Evolutionary conservation across 2,329 filamentous ascomycete species (phyloP).

Genomic region (Verticillium alfalfae): DNA sequence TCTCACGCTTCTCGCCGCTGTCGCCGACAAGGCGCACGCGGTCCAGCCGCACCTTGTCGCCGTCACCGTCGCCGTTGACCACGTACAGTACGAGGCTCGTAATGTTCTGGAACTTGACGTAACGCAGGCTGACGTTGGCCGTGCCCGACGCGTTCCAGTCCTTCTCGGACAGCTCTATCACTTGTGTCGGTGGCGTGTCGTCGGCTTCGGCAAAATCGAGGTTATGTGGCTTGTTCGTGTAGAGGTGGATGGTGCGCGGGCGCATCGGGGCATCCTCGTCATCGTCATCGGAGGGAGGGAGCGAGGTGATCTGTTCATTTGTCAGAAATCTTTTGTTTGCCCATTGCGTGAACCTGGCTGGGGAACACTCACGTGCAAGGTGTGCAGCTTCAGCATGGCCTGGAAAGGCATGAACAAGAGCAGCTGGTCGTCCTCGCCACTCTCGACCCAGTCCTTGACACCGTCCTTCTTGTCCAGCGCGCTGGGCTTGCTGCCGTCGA

Average conservation of each 20-base stretch:
- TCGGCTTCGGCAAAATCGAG: slow-evolving; percentile 95
- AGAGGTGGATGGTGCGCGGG: slow-evolving; percentile 78
- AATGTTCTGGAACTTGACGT: slow-evolving; percentile 97
- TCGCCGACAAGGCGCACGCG: slow-evolving; percentile 79
- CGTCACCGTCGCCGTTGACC: slow-evolving; percentile 74
- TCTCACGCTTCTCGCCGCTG: slow-evolving; percentile 82
- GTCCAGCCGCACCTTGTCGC: slow-evolving; percentile 81
- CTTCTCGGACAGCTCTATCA: slow-evolving; percentile 63
- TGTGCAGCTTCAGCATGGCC: slow-evolving; percentile 82
- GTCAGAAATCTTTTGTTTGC: slow-evolving; percentile 9
- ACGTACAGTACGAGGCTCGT: slow-evolving; percentile 84
- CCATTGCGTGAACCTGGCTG: background rate
- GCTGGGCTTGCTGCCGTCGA: slow-evolving; percentile 64
- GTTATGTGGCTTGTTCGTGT: slow-evolving; percentile 82
- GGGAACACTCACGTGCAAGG: slow-evolving; percentile 50
- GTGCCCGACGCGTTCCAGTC: slow-evolving; percentile 83
- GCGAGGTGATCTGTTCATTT: slow-evolving; percentile 66
- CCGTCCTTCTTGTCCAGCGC: slow-evolving; percentile 52
- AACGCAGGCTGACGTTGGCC: slow-evolving; percentile 68
- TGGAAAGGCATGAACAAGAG: slow-evolving; percentile 91
- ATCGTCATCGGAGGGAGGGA: slow-evolving; percentile 63
- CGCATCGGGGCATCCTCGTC: slow-evolving; percentile 74
- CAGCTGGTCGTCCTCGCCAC: slow-evolving; percentile 93
- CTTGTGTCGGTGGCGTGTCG: slow-evolving; percentile 74
- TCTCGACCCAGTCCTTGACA: slow-evolving; percentile 81